These are phyloP conservation scores for Tricholoma terreum DNA, from an alignment of 768 basidiomycete species.

Conservation along the genomic window DNA sequence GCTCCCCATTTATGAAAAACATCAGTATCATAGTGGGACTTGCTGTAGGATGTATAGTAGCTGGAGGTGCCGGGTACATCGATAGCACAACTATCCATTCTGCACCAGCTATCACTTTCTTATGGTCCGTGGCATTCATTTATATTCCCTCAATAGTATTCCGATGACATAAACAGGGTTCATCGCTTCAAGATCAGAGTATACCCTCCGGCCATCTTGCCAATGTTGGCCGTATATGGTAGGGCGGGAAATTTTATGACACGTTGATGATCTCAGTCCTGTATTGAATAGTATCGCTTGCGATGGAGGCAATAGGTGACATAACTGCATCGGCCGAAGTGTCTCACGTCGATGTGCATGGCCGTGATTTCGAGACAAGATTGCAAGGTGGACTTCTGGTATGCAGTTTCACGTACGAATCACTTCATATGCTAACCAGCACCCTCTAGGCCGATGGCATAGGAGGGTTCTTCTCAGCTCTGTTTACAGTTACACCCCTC, in stretches of 20 bases:
- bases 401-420: slow-evolving; percentile 21
- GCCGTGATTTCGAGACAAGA: slow-evolving; percentile 73
- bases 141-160: neutral
- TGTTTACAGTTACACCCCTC: slow-evolving; percentile 79
- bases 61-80: slow-evolving; percentile 78
- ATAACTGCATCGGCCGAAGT: slow-evolving; percentile 82
- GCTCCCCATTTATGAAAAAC: slow-evolving; percentile 83
- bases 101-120: slow-evolving; percentile 77
- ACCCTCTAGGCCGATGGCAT: slow-evolving; percentile 66
- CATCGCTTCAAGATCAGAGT: slow-evolving; percentile 74
- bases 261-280: neutral
- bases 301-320: slow-evolving; percentile 86
- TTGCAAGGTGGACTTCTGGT: slow-evolving; percentile 82
- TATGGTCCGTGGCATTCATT: slow-evolving; percentile 46
- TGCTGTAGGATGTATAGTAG: slow-evolving; percentile 75
- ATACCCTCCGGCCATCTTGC: slow-evolving; percentile 64
- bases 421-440: slow-evolving; percentile 45
- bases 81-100: slow-evolving; percentile 59
- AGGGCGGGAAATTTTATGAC: neutral
- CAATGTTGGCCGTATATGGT: slow-evolving; percentile 41
- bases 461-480: slow-evolving; percentile 72
- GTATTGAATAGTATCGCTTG: slow-evolving; percentile 50
- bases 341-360: slow-evolving; percentile 69
- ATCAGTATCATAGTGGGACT: slow-evolving; percentile 74
- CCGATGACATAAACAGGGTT: slow-evolving; percentile 41